Evolutionary conservation across 495 filamentous ascomycete species (phyloP).

Genomic region (Xylaria longipes): DNA sequence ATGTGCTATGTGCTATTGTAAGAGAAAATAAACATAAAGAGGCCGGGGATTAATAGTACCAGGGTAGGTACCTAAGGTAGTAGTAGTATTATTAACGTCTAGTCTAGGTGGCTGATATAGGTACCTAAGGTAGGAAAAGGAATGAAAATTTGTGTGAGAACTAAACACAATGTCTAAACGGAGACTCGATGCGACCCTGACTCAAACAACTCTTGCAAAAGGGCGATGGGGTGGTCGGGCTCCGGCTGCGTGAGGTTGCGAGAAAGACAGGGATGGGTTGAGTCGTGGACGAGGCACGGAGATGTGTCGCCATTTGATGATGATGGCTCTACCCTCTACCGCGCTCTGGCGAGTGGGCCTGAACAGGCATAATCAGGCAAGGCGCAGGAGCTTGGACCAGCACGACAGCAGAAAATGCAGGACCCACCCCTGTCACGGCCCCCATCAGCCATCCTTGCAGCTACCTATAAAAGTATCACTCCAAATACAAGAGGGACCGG

Average conservation of each 20-base stretch:
- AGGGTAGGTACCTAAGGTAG: neutral
- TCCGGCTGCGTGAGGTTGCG: conserved; percentile 14
- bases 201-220: conserved; percentile 15
- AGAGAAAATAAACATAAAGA: neutral
- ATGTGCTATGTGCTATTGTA: too few relatives aligned
- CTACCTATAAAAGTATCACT: conserved; percentile 35
- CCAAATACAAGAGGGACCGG: conserved; percentile 33
- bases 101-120: too few relatives aligned
- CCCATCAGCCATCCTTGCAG: conserved; percentile 31
- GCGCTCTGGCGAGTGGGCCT: neutral
- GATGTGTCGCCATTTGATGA: conserved; percentile 9
- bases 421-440: conserved; percentile 20
- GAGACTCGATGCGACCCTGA: conserved; percentile 16
- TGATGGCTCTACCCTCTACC: neutral
- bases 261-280: conserved; percentile 10
- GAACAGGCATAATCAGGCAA: conserved; percentile 17
- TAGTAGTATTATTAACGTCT: too few relatives aligned
- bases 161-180: neutral
- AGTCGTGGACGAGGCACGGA: conserved; percentile 16
- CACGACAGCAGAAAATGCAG: conserved; percentile 19
- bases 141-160: neutral
- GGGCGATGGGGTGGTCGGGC: conserved; percentile 16
- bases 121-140: neutral
- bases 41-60: neutral
- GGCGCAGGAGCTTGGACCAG: conserved; percentile 27